phyloP scores from a whole-genome alignment of 768 basidiomycete species.

The Candolleomyces aberdarensis region DNA sequence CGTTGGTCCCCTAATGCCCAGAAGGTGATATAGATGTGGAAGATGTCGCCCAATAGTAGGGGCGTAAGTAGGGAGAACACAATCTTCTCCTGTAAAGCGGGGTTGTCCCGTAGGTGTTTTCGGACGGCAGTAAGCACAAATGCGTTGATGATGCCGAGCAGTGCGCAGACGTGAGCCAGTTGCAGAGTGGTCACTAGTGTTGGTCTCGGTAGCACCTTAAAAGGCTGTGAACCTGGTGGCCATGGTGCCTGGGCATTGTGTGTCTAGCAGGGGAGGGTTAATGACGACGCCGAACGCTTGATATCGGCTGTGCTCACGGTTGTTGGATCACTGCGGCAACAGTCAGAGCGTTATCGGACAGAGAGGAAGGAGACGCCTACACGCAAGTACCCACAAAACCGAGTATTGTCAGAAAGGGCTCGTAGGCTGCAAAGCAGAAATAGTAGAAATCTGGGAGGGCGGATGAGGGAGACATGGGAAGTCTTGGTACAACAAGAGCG shows the following conservation, averaged over 20 bases:
- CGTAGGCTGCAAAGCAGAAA: constrained; percentile 69
- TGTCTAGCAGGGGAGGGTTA: constrained; percentile 38
- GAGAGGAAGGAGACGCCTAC: constrained; percentile 25
- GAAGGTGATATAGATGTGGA: constrained; percentile 64
- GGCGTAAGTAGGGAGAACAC: constrained; percentile 61
- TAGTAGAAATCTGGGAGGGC: constrained; percentile 75
- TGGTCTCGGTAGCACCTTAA: constrained; percentile 51
- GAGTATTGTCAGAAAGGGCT: constrained; percentile 60
- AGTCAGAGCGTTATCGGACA: constrained; percentile 8
- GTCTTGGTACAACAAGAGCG: background rate
- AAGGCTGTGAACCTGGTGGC: constrained; percentile 46
- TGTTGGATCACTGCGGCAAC: constrained; percentile 51
- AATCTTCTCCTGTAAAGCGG: constrained; percentile 71
- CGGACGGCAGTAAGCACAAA: constrained; percentile 63
- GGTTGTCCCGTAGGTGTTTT: constrained; percentile 53
- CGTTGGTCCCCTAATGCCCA: constrained; percentile 74
- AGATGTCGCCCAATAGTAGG: constrained; percentile 64
- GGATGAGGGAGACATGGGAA: constrained; percentile 34
- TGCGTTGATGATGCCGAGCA: constrained; percentile 67
- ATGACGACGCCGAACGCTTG: background rate
- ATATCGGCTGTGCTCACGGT: constrained; percentile 36
- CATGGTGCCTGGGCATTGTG: constrained; percentile 78
- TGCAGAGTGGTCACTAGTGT: constrained; percentile 70
- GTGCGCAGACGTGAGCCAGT: constrained; percentile 74
- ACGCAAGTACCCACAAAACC: constrained; percentile 65